Base-by-base conservation (phyloP, 306 rosid genomes). In the Crotalaria pallida region DNA sequence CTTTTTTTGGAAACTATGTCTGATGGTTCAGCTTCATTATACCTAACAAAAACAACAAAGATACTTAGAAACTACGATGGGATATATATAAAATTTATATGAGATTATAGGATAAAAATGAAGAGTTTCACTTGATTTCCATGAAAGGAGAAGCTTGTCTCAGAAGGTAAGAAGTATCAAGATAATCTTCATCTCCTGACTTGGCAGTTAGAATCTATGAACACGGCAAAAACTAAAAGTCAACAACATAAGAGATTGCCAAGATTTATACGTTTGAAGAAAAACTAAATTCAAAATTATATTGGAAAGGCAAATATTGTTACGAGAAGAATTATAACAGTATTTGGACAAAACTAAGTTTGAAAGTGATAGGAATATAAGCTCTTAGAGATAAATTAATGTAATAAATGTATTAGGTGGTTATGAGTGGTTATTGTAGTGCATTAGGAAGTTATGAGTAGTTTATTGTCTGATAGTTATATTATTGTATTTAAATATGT, bases 121-220 rank as follows among this genome's bases (percentile, higher is more conserved):
- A 63, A 57, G 51, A 45, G 43, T 16, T 34, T 72, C 27, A 93
- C 98, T 87, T 93, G 83, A 93, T 93, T 77, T 88, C 88, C 96
- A 78, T 93, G 72, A 72, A 86, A 71, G 98, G 96, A 51, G 98
- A 85, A 57, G 96, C 90, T 75, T 90, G 98, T 88, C 96, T 88
- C 47, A 93, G 81, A 36, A 93, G 79, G 73, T 80, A 71, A 51
- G 98, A 84, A 40, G 96, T 85, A 74, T 93, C 92, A 56, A 86
- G 88, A 78, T 90, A 93, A 74, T 93, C 96, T 78, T 88, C 92
- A 53, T 76, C 91, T 71, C 84, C 96, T 43, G 93, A 68, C 80
- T 87, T 90, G 19, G 94, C 90, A 4, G 98, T 93, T 63, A 93
- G 77, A 70, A 93, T 77, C 98, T 92, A 81, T 52, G 51, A 79